These are phyloP conservation scores for Dictyostelium citrinum DNA, from an alignment of 78 protist genomes.

Conservation along the genomic window DNA sequence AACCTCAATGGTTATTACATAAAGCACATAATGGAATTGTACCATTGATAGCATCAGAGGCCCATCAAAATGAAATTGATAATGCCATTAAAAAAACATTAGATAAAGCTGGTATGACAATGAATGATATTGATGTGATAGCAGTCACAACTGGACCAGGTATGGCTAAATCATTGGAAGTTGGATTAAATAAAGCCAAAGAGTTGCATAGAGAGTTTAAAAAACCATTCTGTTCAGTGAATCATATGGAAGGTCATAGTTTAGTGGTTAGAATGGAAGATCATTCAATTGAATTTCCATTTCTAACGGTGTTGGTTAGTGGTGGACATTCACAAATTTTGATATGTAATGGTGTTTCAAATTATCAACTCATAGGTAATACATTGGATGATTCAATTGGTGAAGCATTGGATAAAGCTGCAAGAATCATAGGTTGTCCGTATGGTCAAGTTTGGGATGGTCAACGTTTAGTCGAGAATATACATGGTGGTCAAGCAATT, in stretches of 20 bases:
- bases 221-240: conserved; percentile 66
- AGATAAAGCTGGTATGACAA: background rate
- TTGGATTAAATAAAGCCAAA: conserved; percentile 62
- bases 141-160: conserved; percentile 90
- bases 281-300: conserved; percentile 75
- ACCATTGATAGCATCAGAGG: conserved; percentile 67
- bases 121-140: conserved; percentile 63
- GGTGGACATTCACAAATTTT: conserved; percentile 89
- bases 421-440: conserved; percentile 15
- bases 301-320: conserved; percentile 61
- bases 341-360: conserved; percentile 70
- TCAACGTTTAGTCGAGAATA: background rate
- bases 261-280: conserved; percentile 48
- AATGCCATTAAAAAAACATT: conserved; percentile 26
- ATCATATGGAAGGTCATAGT: conserved; percentile 87
- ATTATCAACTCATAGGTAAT: conserved; percentile 68
- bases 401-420: conserved; percentile 89
- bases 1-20: conserved; percentile 74
- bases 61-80: conserved; percentile 46
- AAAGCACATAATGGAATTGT: conserved; percentile 76
- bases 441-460: conserved; percentile 53
- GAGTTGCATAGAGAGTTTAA: background rate
- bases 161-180: conserved; percentile 52
- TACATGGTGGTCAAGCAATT: conserved; percentile 79
- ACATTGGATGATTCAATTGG: conserved; percentile 93